Evolutionary conservation across 2,329 filamentous ascomycete species (phyloP).

Genomic region (Daldinia sp.): DNA sequence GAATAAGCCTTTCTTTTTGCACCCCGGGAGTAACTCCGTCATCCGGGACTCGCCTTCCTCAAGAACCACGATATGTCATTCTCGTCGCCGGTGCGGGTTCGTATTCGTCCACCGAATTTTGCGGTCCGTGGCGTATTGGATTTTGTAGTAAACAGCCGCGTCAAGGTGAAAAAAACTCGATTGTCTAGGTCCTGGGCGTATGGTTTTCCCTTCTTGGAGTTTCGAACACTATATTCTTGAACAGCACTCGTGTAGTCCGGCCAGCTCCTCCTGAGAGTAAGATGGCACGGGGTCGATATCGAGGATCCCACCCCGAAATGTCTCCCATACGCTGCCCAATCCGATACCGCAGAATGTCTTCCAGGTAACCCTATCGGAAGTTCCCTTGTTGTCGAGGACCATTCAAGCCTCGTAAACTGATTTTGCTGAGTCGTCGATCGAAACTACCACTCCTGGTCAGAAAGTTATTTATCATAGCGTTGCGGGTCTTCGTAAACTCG

Average conservation of each 20-base stretch:
- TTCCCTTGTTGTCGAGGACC: slow-evolving; percentile 11
- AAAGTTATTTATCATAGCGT: neutral
- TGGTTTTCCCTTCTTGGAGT: slow-evolving; percentile 28
- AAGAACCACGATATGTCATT: slow-evolving; percentile 40
- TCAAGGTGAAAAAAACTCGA: slow-evolving; percentile 31
- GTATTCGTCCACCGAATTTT: slow-evolving; percentile 35
- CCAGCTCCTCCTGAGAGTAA: slow-evolving; percentile 38
- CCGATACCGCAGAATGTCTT: slow-evolving; percentile 36
- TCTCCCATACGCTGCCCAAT: slow-evolving; percentile 23
- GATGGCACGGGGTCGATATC: slow-evolving; percentile 19
- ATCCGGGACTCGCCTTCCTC: slow-evolving; percentile 37
- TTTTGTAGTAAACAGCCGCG: slow-evolving; percentile 23
- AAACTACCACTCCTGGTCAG: slow-evolving; percentile 14
- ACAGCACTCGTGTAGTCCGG: slow-evolving; percentile 35
- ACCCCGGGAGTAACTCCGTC: slow-evolving; percentile 39
- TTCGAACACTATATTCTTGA: slow-evolving; percentile 22
- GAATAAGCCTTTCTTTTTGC: slow-evolving; percentile 38
- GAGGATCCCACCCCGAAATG: slow-evolving; percentile 22
- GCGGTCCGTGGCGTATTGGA: slow-evolving; percentile 34
- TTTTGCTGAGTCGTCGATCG: slow-evolving; percentile 18
- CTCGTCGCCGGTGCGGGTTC: slow-evolving; percentile 36
- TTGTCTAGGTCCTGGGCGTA: slow-evolving; percentile 41
- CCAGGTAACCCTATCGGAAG: slow-evolving; percentile 8
- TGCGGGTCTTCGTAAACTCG: slow-evolving; percentile 8
- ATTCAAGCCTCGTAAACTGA: slow-evolving; percentile 33